A percentile compares a stretch with the other conserved stretches of the same genome.
Evolutionary conservation across 2,329 filamentous ascomycete genomes (phyloP).

Genomic region (Alternaria sp.): DNA sequence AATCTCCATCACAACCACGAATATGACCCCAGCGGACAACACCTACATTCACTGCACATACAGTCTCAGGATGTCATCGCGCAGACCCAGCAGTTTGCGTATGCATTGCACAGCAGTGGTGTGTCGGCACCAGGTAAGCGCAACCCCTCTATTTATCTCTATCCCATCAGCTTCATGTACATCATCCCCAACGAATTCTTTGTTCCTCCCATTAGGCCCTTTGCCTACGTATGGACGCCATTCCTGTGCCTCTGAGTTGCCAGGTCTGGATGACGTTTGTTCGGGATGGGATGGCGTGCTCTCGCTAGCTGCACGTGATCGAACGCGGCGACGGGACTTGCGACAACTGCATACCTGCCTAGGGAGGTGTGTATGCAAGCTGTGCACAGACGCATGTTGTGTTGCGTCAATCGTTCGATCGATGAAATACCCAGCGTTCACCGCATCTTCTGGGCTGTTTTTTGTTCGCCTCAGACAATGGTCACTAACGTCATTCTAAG

Average conservation of each 20-base stretch:
- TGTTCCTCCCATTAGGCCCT: slow-evolving; percentile 6
- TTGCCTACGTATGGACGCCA: slow-evolving; percentile 17
- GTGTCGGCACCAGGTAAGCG: slow-evolving; percentile 32
- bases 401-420: background rate
- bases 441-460: background rate
- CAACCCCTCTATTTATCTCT: slow-evolving; percentile 7
- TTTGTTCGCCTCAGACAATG: slow-evolving; percentile 10
- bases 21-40: slow-evolving; percentile 23
- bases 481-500: slow-evolving; percentile 37
- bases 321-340: slow-evolving; percentile 11
- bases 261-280: slow-evolving; percentile 31
- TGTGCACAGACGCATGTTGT: slow-evolving; percentile 5
- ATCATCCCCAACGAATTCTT: background rate
- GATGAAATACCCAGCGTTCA: slow-evolving; percentile 8
- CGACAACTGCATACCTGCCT: slow-evolving; percentile 17
- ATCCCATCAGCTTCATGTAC: slow-evolving; percentile 4
- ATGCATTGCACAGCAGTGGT: slow-evolving; percentile 29
- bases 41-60: slow-evolving; percentile 19
- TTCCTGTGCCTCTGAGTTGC: slow-evolving; percentile 18
- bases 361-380: slow-evolving; percentile 28
- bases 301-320: slow-evolving; percentile 26
- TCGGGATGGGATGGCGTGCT: slow-evolving; percentile 26
- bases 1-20: slow-evolving; percentile 36
- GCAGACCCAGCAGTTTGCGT: slow-evolving; percentile 23
- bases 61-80: slow-evolving; percentile 23